Evolutionary conservation across 495 filamentous ascomycete species (phyloP).

Genomic region (Neurospora sp.): DNA sequence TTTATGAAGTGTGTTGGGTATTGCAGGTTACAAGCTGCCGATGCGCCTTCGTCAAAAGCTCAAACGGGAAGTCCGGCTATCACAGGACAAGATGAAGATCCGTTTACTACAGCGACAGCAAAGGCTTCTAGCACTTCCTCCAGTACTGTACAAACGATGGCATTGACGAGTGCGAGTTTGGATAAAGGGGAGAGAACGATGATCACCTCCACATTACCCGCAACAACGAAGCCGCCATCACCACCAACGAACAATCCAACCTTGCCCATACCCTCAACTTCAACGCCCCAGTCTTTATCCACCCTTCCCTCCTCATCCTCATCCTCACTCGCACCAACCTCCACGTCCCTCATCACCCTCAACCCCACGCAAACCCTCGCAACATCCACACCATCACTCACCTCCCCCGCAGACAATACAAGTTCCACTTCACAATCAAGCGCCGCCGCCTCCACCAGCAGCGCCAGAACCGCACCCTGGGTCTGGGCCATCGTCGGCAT

Average conservation of each 20-base stretch:
- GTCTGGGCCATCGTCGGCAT: not conserved
- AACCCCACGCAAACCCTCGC: not conserved
- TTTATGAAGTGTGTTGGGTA: not conserved
- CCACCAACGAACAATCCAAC: not conserved
- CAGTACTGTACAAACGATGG: not conserved
- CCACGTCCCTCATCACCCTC: not conserved
- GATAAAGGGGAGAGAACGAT: not conserved
- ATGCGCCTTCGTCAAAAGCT: not conserved
- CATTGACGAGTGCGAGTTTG: no score
- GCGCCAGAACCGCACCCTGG: not conserved
- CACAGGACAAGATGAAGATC: not conserved
- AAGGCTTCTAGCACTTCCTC: not conserved
- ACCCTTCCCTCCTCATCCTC: not conserved
- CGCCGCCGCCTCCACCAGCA: no score
- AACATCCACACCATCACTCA: no score
- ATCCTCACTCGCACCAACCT: not conserved
- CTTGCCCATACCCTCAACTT: not conserved
- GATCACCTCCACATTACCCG: not conserved
- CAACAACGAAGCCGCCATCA: not conserved
- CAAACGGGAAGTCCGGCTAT: not conserved
- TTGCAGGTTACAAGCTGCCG: not conserved
- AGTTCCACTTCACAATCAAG: not conserved
- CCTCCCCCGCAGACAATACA: not conserved
- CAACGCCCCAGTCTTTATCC: rapidly evolving
- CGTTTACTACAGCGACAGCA: not conserved